Conservation (phyloP, 176 grass and related monocot species). For the Oryza brachyantha region DNA sequence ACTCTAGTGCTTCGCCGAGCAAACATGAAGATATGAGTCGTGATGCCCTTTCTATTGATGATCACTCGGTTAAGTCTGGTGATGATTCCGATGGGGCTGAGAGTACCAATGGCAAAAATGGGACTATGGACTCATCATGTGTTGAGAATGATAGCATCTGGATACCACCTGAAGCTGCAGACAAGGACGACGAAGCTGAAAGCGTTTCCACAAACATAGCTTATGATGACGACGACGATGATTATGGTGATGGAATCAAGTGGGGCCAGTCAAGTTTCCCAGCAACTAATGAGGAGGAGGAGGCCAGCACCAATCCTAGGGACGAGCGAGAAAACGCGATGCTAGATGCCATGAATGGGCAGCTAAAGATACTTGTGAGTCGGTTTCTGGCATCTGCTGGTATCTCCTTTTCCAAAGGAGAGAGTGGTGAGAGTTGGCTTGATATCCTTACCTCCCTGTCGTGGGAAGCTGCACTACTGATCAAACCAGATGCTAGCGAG, state of each 20-base stretch:
- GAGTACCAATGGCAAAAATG: constrained; percentile 35
- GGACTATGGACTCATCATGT: background rate
- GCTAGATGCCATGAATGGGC: constrained; percentile 94
- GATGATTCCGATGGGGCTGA: constrained; percentile 53
- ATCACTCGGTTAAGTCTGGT: constrained; percentile 29
- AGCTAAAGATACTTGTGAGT: constrained; percentile 87
- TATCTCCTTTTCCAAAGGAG: constrained; percentile 42
- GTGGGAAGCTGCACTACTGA: constrained; percentile 84
- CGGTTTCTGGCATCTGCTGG: constrained; percentile 79
- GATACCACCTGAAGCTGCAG: constrained; percentile 75
- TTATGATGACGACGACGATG: constrained; percentile 59
- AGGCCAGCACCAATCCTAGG: constrained; percentile 28
- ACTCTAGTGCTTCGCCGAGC: constrained; percentile 14
- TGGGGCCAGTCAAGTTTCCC: constrained; percentile 71
- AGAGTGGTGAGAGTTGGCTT: constrained; percentile 64
- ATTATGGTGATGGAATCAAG: constrained; percentile 53
- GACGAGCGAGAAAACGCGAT: constrained; percentile 76
- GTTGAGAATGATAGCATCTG: constrained; percentile 49
- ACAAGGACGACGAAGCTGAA: constrained; percentile 51
- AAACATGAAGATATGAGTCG: constrained; percentile 15
- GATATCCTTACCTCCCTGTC: constrained; percentile 79
- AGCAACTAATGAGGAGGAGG: constrained; percentile 39
- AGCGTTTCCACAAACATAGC: constrained; percentile 32
- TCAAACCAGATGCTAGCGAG: constrained; percentile 79
- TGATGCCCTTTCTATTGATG: constrained; percentile 30